Base-by-base conservation (phyloP, 768 basidiomycete species). In the Lentinula lateritia region DNA sequence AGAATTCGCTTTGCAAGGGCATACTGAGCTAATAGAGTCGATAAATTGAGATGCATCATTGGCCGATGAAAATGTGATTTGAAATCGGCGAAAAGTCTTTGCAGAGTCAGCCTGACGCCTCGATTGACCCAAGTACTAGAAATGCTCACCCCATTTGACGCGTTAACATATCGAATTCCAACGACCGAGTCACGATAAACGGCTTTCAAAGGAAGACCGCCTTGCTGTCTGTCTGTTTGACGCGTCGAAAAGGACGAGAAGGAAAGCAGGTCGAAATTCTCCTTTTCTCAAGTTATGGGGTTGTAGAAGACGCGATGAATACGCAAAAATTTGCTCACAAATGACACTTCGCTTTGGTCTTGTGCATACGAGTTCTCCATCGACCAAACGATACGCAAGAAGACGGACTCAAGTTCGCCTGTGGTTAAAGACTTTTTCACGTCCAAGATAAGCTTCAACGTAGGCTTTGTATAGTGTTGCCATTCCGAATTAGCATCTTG, bases 381-480 rank as follows among this genome's bases (percentile, higher is more conserved):
- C 41, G 72, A 75, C 90, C 90, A 92, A 45, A 85, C 46, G 48
- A 92, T 82, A 35, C 83, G 83, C 63, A 90, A 70, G 42, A 86
- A 76, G 64, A 89, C 83, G 48, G 88, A 89, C 63, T 85, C 82
- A 4, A 89, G 76, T 42, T 80, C 78, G 20, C 77, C 58, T 46
- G 32, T 78, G 13, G 75, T 73, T 5, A 72, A 73, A 32, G 79
- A 75, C 69, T 79, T 86, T 65, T 76, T 83, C 38, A 79, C 76
- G 68, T 92, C 89, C 35, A 92, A 76, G 23, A 81, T 71, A 35
- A 92, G 78, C 42, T 75, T 80, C 61, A 92, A 82, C 54, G 79
- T 71, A 0, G 90, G 89, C 65, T 92, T 90, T 18, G 81, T 81
- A 66, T 86, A 91, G 68, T 92, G 90, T 67, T 90, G 87, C 90